These are phyloP conservation scores for Aspergillus piperis DNA, from an alignment of 2,329 filamentous ascomycete species.

Conservation along the genomic window DNA sequence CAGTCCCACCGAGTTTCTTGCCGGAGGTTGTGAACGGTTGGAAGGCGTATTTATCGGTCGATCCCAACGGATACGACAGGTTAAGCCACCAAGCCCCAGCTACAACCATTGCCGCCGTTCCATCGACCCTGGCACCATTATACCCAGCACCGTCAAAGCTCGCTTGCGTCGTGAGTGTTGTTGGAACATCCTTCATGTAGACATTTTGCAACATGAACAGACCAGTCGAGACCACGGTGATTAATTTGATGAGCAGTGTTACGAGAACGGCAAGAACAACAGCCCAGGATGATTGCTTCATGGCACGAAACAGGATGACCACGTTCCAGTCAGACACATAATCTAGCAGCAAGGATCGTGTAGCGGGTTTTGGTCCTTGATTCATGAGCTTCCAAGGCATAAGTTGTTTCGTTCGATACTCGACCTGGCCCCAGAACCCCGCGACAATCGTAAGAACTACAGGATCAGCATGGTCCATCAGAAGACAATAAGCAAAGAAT, in stretches of 20 bases:
- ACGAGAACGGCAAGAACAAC: conserved; percentile 5
- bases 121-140: background rate
- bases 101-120: conserved; percentile 2
- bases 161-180: background rate
- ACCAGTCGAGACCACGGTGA: conserved; percentile 15
- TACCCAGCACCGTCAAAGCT: conserved; percentile 2
- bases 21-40: conserved; percentile 3
- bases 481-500: background rate
- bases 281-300: background rate
- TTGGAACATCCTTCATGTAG: background rate
- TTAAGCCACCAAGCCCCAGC: conserved; percentile 1
- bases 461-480: background rate
- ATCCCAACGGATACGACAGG: conserved; percentile 6
- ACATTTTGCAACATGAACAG: conserved; percentile 12
- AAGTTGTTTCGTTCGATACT: conserved; percentile 16
- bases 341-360: conserved; percentile 11
- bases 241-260: conserved; percentile 9
- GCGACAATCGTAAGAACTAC: conserved; percentile 9
- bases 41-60: conserved; percentile 14
- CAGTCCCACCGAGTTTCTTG: background rate
- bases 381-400: conserved; percentile 13
- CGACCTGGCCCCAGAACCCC: conserved; percentile 13
- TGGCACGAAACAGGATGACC: background rate
- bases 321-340: conserved; percentile 17
- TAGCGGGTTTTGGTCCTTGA: background rate